Conservation (phyloP, 2,329 filamentous ascomycete species). For the Arachnopeziza araneosa region DNA sequence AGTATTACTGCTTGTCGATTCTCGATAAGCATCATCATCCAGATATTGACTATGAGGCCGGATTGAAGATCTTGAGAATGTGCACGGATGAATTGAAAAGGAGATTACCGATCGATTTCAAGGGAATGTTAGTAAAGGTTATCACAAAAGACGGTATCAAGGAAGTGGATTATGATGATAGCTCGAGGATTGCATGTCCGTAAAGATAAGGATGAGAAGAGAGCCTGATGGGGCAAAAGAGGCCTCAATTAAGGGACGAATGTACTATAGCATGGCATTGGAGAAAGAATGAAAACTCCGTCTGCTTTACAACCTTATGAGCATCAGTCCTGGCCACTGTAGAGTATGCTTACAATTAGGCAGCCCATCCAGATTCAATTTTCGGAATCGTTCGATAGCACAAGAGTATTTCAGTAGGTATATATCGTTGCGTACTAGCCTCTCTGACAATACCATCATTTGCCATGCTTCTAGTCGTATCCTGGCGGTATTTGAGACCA, state of each 20-base stretch:
- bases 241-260: constrained; percentile 9
- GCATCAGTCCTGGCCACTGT: not conserved
- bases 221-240: constrained; percentile 1
- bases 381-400: too few relatives aligned
- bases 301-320: not conserved
- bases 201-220: constrained; percentile 5
- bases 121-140: constrained; percentile 90
- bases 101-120: constrained; percentile 96
- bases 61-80: constrained; percentile 87
- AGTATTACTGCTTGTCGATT: constrained; percentile 98
- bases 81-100: constrained; percentile 97
- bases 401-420: too few relatives aligned
- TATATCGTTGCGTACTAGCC: too few relatives aligned
- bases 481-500: too few relatives aligned
- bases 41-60: constrained; percentile 82
- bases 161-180: constrained; percentile 81
- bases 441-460: too few relatives aligned
- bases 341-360: not conserved
- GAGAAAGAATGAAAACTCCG: constrained; percentile 2
- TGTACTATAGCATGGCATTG: constrained; percentile 29
- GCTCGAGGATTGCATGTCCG: constrained; percentile 26
- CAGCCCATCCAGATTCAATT: too few relatives aligned
- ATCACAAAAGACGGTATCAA: constrained; percentile 90
- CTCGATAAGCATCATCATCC: constrained; percentile 98
- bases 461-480: too few relatives aligned